Evolutionary conservation across 192 early-diverging fungal genomes (phyloP), one percentile per base, ranked within the genome.

Genomic region (Coemansia sp.): DNA sequence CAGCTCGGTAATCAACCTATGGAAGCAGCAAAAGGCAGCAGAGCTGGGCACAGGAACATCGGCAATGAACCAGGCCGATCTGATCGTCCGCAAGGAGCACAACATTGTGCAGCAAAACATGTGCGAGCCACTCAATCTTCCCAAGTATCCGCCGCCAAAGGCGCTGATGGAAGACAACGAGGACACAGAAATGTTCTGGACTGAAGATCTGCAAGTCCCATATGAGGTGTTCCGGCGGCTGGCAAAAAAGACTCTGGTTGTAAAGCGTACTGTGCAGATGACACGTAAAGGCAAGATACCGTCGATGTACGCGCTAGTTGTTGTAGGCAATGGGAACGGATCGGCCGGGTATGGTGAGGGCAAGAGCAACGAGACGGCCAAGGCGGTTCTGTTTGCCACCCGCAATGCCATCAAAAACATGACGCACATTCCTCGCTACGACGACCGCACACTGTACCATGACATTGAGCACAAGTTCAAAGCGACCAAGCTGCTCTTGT

Each of bases 271-370:
- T 2, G 84, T 86, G 41, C 88, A 88, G 63, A 85, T 88, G 84
- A 90, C 88, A 30, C 81, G 83, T 15, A 88, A 85, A 56, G 90
- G 90, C 51, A 91, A 91, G 62, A 74, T 86, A 20, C 85, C 87
- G 31, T 86, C 86, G 26, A 86, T 92, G 81, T 93, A 91, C 30
- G 92, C 92, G 1, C 62, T 96, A 40, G 96, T 99, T 6, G 92
- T 97, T 3, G 94, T 99, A 5, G 96, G 96, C 5, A 93, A 96
- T 62, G 91, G 91, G 7, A 81, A 86, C 37, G 96, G 96, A 2
- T 78, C 88, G 36, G 94, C 92, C 6, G 95, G 96, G 15, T 94
- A 88, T 62, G 96, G 96, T 16, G 90, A 93, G 68, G 96, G 91
- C 16, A 89, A 93, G 62, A 86, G 88, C 32, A 67, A 82, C 31